Evolutionary conservation across 2,329 filamentous ascomycete genomes (phyloP).

Genomic region (Microcyclospora tardicrescens): DNA sequence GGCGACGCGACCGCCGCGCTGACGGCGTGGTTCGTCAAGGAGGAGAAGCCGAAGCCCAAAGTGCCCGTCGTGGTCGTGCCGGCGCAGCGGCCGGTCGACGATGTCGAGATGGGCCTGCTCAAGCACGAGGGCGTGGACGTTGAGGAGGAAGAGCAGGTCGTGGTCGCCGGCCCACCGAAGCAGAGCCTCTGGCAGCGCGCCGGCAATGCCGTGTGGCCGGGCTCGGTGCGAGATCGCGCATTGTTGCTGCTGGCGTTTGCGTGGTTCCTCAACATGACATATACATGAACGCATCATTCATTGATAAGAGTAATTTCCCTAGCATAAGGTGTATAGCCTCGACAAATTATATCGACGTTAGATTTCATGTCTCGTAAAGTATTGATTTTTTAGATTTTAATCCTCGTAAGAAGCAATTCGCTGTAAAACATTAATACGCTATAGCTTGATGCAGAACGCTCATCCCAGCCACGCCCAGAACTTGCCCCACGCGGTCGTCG

Average conservation of each 20-base stretch:
- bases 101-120: slow-evolving; percentile 12
- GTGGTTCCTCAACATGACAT: slow-evolving; percentile 9
- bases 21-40: slow-evolving; percentile 26
- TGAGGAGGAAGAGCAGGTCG: not conserved
- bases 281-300: too few relatives aligned
- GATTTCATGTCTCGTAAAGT: too few relatives aligned
- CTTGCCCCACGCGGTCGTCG: slow-evolving; percentile 21
- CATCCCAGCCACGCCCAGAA: slow-evolving; percentile 18
- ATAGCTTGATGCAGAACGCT: too few relatives aligned
- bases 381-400: too few relatives aligned
- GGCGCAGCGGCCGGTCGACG: not conserved
- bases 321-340: too few relatives aligned
- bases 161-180: not conserved
- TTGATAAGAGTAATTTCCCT: too few relatives aligned
- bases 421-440: too few relatives aligned
- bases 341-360: too few relatives aligned
- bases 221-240: slow-evolving; percentile 5
- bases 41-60: slow-evolving; percentile 2
- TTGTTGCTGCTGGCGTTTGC: slow-evolving; percentile 6
- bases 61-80: too few relatives aligned
- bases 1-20: slow-evolving; percentile 26
- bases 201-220: slow-evolving; percentile 4
- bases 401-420: too few relatives aligned
- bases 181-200: not conserved
- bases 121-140: slow-evolving; percentile 1